phyloP scores from a whole-genome alignment of 2,329 filamentous ascomycete genomes.

The Aspergillus floridensis region DNA sequence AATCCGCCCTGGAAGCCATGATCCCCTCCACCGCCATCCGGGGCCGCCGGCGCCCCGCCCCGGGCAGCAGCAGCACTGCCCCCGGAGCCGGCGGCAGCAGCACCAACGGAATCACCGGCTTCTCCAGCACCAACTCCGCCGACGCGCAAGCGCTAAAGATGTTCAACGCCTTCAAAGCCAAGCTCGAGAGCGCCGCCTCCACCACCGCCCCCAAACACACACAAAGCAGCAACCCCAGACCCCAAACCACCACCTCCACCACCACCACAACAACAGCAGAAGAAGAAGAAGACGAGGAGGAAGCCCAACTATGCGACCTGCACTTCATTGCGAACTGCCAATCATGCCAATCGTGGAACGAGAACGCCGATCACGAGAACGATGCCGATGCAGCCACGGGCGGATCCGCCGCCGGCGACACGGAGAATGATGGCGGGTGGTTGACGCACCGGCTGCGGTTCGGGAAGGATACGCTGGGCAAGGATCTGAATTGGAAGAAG shows the following conservation, averaged over 20 bases:
- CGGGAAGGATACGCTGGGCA: constrained; percentile 83
- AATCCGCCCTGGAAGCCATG: constrained; percentile 48
- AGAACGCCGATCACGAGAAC: too few relatives aligned
- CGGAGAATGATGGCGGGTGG: constrained; percentile 64
- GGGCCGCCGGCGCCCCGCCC: constrained; percentile 45
- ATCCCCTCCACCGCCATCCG: constrained; percentile 49
- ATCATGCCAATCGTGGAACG: constrained; percentile 83
- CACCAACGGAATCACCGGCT: constrained; percentile 55
- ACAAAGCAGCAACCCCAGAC: constrained; percentile 6
- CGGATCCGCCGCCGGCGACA: constrained; percentile 51
- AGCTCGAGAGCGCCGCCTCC: constrained; percentile 56
- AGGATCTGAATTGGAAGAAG: constrained; percentile 83
- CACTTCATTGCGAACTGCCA: constrained; percentile 97
- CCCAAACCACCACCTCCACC: too few relatives aligned
- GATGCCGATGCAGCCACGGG: constrained; percentile 4
- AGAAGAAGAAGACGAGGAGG: constrained; percentile 66
- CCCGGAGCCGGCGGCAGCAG: constrained; percentile 46
- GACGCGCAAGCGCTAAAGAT: constrained; percentile 67
- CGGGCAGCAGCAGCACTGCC: constrained; percentile 43
- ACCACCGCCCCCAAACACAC: constrained; percentile 22
- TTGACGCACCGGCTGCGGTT: constrained; percentile 84
- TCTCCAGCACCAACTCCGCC: constrained; percentile 43
- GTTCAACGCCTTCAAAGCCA: constrained; percentile 75
- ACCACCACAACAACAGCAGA: not conserved
- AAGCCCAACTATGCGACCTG: constrained; percentile 78